These are phyloP conservation scores for Pseudocercospora macadamiae DNA, from an alignment of 2,329 filamentous ascomycete species.

Conservation along the genomic window DNA sequence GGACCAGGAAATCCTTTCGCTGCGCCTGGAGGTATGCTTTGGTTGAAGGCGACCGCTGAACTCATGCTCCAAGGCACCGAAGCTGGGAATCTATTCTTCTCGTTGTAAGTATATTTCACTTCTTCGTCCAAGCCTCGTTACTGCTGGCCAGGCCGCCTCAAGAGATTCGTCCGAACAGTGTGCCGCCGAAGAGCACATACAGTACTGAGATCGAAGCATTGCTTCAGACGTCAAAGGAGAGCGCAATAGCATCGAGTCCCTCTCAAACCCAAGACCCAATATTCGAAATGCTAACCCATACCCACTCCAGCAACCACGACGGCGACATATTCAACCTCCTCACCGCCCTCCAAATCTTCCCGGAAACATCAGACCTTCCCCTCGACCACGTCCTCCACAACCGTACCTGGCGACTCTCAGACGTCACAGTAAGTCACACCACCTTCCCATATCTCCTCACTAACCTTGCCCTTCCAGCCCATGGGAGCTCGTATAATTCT, in stretches of 20 bases:
- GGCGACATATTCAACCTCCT: slow-evolving; percentile 61
- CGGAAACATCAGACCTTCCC: slow-evolving; percentile 50
- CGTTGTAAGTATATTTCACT: slow-evolving; percentile 57
- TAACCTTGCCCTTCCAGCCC: slow-evolving; percentile 35
- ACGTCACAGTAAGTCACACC: slow-evolving; percentile 43
- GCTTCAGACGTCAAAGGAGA: too few relatives aligned
- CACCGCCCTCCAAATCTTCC: slow-evolving; percentile 55
- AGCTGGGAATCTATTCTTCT: slow-evolving; percentile 57
- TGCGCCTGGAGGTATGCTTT: slow-evolving; percentile 59
- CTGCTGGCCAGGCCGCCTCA: too few relatives aligned
- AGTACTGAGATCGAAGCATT: too few relatives aligned
- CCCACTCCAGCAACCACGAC: slow-evolving; percentile 53
- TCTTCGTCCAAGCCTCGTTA: neutral
- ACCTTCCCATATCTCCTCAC: neutral
- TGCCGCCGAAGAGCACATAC: too few relatives aligned
- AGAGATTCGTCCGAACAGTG: too few relatives aligned
- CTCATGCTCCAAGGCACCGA: slow-evolving; percentile 49
- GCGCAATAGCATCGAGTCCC: too few relatives aligned
- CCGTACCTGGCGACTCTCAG: slow-evolving; percentile 58
- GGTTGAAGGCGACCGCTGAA: slow-evolving; percentile 59
- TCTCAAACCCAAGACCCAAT: too few relatives aligned
- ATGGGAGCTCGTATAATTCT: slow-evolving; percentile 61
- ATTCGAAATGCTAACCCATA: neutral
- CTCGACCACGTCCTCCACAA: slow-evolving; percentile 47
- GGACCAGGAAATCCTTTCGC: slow-evolving; percentile 61